phyloP scores from a whole-genome alignment of 2,329 filamentous ascomycete genomes.

The Penicillium decumbens region DNA sequence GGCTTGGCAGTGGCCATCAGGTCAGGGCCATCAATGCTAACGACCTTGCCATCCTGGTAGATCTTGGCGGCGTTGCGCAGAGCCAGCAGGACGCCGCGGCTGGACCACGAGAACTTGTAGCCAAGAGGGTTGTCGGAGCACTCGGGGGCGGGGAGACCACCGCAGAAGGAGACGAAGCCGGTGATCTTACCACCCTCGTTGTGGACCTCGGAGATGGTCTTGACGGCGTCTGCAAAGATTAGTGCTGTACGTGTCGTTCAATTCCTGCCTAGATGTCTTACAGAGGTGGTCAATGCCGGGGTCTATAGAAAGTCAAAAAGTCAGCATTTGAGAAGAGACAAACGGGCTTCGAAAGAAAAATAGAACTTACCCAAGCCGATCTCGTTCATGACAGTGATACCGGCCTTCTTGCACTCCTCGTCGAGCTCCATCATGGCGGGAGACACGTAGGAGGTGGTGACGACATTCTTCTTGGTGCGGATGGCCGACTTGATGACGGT shows the following conservation, averaged over 20 bases:
- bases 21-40: slow-evolving; percentile 60
- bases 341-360: background rate
- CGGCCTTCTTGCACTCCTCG: slow-evolving; percentile 74
- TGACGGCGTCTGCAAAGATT: slow-evolving; percentile 59
- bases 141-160: slow-evolving; percentile 69
- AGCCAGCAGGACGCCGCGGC: slow-evolving; percentile 78
- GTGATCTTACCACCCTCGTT: slow-evolving; percentile 76
- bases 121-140: slow-evolving; percentile 82
- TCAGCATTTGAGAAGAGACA: background rate
- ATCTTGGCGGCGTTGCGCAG: slow-evolving; percentile 79
- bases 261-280: slow-evolving; percentile 4
- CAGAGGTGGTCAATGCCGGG: slow-evolving; percentile 21
- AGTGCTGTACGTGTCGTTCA: background rate
- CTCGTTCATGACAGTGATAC: slow-evolving; percentile 97
- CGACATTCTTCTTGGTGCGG: slow-evolving; percentile 88
- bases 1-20: slow-evolving; percentile 86
- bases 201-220: slow-evolving; percentile 79
- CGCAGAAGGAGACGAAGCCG: slow-evolving; percentile 79
- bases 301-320: slow-evolving; percentile 22
- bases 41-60: slow-evolving; percentile 72
- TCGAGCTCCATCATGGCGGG: slow-evolving; percentile 90
- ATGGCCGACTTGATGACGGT: slow-evolving; percentile 91
- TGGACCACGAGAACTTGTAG: slow-evolving; percentile 84
- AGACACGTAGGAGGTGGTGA: slow-evolving; percentile 90
- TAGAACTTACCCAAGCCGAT: slow-evolving; percentile 59